Conservation (phyloP, 768 basidiomycete species). For the Suillus subalutaceus region DNA sequence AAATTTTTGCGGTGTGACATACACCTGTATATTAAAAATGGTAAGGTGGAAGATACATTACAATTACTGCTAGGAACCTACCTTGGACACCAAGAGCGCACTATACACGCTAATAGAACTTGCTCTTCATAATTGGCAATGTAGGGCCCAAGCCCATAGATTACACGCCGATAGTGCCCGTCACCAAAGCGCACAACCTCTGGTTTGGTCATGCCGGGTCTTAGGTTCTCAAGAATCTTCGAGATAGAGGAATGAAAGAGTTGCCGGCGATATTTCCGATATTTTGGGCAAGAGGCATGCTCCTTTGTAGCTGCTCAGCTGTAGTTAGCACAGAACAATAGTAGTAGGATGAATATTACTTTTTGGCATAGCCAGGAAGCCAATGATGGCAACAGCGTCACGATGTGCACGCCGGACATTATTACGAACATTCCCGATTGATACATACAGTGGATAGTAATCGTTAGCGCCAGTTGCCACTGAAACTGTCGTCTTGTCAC, state of each 20-base stretch:
- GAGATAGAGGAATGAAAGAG: conserved; percentile 34
- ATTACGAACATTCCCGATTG: conserved; percentile 25
- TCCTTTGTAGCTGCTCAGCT: too few relatives aligned
- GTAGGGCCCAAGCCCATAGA: conserved; percentile 40
- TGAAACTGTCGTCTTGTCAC: conserved; percentile 32
- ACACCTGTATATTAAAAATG: conserved; percentile 12
- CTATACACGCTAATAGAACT: conserved; percentile 32
- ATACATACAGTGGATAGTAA: conserved; percentile 30
- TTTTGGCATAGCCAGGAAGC: conserved; percentile 27
- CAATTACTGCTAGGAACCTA: conserved; percentile 15
- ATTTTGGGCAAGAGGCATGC: conserved; percentile 14
- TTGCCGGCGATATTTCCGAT: conserved; percentile 32
- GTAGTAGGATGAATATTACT: background rate
- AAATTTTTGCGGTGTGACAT: conserved; percentile 22
- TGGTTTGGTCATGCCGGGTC: conserved; percentile 30
- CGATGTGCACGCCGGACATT: conserved; percentile 24
- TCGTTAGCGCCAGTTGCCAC: conserved; percentile 27
- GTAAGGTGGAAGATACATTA: too few relatives aligned
- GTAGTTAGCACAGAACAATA: too few relatives aligned
- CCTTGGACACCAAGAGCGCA: conserved; percentile 40
- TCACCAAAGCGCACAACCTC: conserved; percentile 30
- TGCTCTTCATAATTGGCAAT: conserved; percentile 47
- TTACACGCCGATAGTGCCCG: conserved; percentile 30
- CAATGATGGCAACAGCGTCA: conserved; percentile 20
- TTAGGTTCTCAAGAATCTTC: conserved; percentile 27